Conservation (phyloP, 768 basidiomycete species). For the Rhodosporidiobolus sp. region DNA sequence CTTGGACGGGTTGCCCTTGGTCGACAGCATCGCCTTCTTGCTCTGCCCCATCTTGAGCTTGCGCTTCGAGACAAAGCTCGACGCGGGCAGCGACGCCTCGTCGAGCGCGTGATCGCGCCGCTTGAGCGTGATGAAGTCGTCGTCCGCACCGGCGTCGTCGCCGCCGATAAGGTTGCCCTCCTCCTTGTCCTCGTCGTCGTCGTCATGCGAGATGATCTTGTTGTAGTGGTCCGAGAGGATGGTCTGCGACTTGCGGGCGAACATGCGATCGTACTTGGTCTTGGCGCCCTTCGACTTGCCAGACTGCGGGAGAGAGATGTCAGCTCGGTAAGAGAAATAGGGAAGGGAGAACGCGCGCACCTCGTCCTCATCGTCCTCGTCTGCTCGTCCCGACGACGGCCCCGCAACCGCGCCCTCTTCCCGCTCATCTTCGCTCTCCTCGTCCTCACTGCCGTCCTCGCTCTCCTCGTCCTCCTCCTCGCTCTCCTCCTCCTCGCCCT, state of each 20-base stretch:
- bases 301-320: neutral
- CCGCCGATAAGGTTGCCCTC: conserved; percentile 42
- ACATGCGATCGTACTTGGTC: conserved; percentile 98
- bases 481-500: conserved; percentile 28
- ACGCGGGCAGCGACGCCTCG: conserved; percentile 45
- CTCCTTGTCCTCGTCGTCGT: conserved; percentile 60
- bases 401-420: conserved; percentile 16
- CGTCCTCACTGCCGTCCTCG: neutral
- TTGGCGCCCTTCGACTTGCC: conserved; percentile 30
- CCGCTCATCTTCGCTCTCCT: neutral
- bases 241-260: conserved; percentile 89
- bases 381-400: conserved; percentile 17
- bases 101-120: conserved; percentile 78
- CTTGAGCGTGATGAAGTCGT: conserved; percentile 91
- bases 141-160: conserved; percentile 50
- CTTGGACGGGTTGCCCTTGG: conserved; percentile 63
- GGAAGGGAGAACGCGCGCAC: conserved; percentile 13
- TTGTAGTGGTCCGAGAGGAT: conserved; percentile 85
- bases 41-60: conserved; percentile 71
- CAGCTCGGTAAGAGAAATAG: neutral
- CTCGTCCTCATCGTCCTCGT: conserved; percentile 47
- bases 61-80: conserved; percentile 68
- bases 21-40: conserved; percentile 67
- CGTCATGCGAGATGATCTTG: conserved; percentile 66
- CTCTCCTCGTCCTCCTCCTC: conserved; percentile 24